These are phyloP conservation scores for Magnaporthiopsis rhizophila DNA, from an alignment of 2,329 filamentous ascomycete species.

Conservation along the genomic window DNA sequence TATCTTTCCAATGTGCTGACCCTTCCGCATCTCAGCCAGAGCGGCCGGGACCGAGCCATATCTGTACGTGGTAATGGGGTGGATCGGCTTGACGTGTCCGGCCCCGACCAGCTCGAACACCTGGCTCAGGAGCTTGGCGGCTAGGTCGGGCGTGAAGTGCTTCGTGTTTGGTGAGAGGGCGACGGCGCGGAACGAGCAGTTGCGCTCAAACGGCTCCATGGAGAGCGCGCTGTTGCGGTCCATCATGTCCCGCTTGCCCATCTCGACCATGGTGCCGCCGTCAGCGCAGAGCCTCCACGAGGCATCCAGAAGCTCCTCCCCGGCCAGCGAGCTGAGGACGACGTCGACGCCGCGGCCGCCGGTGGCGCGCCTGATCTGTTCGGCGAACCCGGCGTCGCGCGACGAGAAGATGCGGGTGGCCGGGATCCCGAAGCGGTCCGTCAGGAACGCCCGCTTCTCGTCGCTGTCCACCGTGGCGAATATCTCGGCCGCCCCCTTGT, in stretches of 20 bases:
- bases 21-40: conserved; percentile 2
- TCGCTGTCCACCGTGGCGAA: conserved; percentile 28
- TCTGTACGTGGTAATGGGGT: neutral
- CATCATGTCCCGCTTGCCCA: conserved; percentile 4
- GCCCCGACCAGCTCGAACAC: too few species aligned
- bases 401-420: conserved; percentile 26
- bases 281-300: neutral
- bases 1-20: conserved; percentile 6
- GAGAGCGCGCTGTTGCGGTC: neutral
- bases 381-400: conserved; percentile 21
- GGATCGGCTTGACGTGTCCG: too few species aligned
- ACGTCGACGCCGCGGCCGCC: conserved; percentile 5
- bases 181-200: neutral
- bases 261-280: neutral
- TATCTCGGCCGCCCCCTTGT: conserved; percentile 29
- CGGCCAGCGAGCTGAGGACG: conserved; percentile 5
- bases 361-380: conserved; percentile 15
- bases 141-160: too few species aligned
- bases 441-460: conserved; percentile 25
- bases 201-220: neutral
- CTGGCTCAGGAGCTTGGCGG: too few species aligned
- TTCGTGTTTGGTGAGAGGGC: neutral
- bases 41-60: neutral
- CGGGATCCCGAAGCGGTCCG: conserved; percentile 22
- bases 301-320: conserved; percentile 2